A percentile compares a stretch with the other conserved stretches of the same genome.
Conservation (phyloP, 768 basidiomycete species). For the Rubroboletus satanas region DNA sequence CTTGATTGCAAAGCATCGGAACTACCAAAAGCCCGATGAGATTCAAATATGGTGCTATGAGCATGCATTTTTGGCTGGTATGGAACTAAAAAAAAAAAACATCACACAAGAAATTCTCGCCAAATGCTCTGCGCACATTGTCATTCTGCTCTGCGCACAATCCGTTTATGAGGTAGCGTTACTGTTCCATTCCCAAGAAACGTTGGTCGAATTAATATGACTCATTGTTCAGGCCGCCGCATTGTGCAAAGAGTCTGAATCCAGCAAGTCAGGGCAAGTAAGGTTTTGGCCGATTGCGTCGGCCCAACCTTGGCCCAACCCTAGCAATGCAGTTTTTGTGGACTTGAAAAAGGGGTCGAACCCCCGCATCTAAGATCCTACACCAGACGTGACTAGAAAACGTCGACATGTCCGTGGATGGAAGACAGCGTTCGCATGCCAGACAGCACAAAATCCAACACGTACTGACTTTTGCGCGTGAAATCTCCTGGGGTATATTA, state of each 20-base stretch:
- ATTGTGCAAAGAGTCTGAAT: background rate
- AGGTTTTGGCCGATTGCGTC: slow-evolving; percentile 1
- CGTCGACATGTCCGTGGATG: background rate
- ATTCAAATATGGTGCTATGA: background rate
- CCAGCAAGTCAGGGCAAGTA: slow-evolving; percentile 1
- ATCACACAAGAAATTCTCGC: background rate
- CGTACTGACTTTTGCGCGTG: background rate
- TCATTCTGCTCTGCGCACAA: no score
- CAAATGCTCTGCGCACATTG: no score
- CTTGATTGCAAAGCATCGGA: background rate
- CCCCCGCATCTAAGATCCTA: background rate
- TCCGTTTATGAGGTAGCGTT: background rate
- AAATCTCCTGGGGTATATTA: no score
- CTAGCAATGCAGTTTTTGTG: background rate
- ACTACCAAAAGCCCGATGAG: background rate
- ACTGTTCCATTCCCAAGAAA: background rate
- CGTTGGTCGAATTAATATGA: no score
- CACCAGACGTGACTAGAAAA: background rate
- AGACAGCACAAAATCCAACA: background rate
- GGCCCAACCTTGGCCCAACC: background rate
- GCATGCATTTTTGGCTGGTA: background rate
- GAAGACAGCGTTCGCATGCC: background rate
- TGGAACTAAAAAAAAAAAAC: background rate
- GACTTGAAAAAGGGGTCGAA: background rate
- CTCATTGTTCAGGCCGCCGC: no score